These are phyloP conservation scores for Phytophthora parvispora DNA, from an alignment of 352 stramenopile species.

Conservation along the genomic window DNA sequence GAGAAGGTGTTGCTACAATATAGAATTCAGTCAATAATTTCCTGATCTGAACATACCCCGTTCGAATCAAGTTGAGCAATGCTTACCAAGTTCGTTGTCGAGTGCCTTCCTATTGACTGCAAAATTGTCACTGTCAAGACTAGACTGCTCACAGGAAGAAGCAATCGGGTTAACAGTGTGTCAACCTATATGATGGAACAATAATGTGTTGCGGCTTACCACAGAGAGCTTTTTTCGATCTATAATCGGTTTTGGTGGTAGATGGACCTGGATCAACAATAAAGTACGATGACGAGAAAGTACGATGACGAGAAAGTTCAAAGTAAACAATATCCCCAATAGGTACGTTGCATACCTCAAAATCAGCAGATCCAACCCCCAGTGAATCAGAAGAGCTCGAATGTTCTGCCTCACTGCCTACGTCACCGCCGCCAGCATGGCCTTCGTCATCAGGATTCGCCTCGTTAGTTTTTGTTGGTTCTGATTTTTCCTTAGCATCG, in stretches of 20 bases:
- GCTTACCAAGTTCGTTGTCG: constrained; percentile 51
- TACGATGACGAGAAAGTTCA: background rate
- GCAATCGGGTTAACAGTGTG: background rate
- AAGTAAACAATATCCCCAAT: background rate
- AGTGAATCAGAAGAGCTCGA: constrained; percentile 78
- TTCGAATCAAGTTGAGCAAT: background rate
- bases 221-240: constrained; percentile 61
- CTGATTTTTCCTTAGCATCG: constrained; percentile 10
- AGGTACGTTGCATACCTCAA: constrained; percentile 54
- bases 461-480: background rate
- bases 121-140: constrained; percentile 83
- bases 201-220: background rate
- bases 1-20: constrained; percentile 38
- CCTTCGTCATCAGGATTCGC: background rate
- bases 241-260: constrained; percentile 51
- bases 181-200: background rate
- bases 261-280: constrained; percentile 47
- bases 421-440: constrained; percentile 3
- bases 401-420: constrained; percentile 25
- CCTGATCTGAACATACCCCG: background rate
- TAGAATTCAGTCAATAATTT: background rate
- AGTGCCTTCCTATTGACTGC: constrained; percentile 71
- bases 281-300: background rate
- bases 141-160: constrained; percentile 48
- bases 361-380: constrained; percentile 81